Percentiles rank a stretch among this genome's conserved stretches.
Conservation (phyloP, 352 stramenopile genomes). For the Peronospora destructor region DNA sequence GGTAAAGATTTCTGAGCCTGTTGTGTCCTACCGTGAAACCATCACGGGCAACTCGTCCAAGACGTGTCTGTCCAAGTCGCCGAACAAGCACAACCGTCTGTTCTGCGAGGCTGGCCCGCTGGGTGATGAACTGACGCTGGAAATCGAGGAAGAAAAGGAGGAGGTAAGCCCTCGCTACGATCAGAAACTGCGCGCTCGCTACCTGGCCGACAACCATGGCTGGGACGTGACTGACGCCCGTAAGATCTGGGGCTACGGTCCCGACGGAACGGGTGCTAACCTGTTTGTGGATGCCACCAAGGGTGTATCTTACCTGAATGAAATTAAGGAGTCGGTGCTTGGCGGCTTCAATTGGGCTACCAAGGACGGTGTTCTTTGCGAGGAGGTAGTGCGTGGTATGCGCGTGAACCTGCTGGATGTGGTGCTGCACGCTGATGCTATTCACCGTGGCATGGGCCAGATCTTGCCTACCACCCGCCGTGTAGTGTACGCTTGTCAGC, state of each 20-base stretch:
- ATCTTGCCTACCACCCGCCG: slow-evolving; percentile 98
- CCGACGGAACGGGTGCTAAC: slow-evolving; percentile 98
- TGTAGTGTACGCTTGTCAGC: slow-evolving; percentile 96
- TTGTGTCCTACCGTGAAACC: slow-evolving; percentile 99
- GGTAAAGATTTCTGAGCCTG: slow-evolving; percentile 98
- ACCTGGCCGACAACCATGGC: slow-evolving; percentile 95
- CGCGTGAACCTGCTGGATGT: slow-evolving; percentile 99
- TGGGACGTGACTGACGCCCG: slow-evolving; percentile 97
- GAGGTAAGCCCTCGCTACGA: slow-evolving; percentile 89
- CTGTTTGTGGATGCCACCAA: slow-evolving; percentile 98
- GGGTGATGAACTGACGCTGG: slow-evolving; percentile 90
- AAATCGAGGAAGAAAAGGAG: slow-evolving; percentile 96
- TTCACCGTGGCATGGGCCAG: slow-evolving; percentile 99
- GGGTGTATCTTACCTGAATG: slow-evolving; percentile 99
- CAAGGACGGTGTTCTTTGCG: slow-evolving; percentile 96
- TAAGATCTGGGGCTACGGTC: slow-evolving; percentile 99
- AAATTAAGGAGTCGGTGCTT: slow-evolving; percentile 99
- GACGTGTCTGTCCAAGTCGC: slow-evolving; percentile 98
- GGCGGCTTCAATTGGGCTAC: slow-evolving; percentile 98
- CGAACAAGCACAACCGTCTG: slow-evolving; percentile 99
- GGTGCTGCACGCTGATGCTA: slow-evolving; percentile 98
- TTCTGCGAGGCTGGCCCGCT: slow-evolving; percentile 93
- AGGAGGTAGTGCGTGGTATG: slow-evolving; percentile 96
- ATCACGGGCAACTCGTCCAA: slow-evolving; percentile 92
- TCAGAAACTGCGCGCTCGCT: slow-evolving; percentile 94